These are phyloP conservation scores for Catunica adiposa DNA, from an alignment of 2,329 filamentous ascomycete genomes.

Conservation along the genomic window DNA sequence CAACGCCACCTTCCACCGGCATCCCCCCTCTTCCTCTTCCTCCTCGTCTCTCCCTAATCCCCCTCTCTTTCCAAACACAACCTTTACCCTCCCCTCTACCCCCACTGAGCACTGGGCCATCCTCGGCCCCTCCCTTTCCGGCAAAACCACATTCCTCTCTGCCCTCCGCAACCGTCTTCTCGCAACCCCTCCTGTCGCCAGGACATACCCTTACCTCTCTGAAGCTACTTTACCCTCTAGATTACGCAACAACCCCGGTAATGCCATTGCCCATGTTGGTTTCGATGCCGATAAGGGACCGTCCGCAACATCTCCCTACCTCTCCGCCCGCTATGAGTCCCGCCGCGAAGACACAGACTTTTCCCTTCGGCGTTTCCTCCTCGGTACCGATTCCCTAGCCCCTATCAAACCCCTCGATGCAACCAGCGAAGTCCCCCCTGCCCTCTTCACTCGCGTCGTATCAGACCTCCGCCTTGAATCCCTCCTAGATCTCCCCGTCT, in stretches of 20 bases:
- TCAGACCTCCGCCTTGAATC: slow-evolving; percentile 49
- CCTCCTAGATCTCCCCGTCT: slow-evolving; percentile 65
- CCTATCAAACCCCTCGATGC: slow-evolving; percentile 32
- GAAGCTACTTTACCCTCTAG: slow-evolving; percentile 32
- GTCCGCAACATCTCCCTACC: slow-evolving; percentile 52
- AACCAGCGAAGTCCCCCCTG: slow-evolving; percentile 31
- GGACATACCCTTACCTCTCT: slow-evolving; percentile 64
- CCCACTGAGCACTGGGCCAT: slow-evolving; percentile 60
- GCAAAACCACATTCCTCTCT: slow-evolving; percentile 70
- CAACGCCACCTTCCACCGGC: slow-evolving; percentile 70
- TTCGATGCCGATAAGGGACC: slow-evolving; percentile 54
- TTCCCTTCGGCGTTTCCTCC: slow-evolving; percentile 62
- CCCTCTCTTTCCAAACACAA: slow-evolving; percentile 55
- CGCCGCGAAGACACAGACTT: slow-evolving; percentile 76
- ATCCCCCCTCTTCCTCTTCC: slow-evolving; percentile 42
- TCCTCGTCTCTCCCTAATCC: slow-evolving; percentile 41
- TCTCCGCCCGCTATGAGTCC: slow-evolving; percentile 83
- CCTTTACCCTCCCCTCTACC: slow-evolving; percentile 49
- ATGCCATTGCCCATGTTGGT: slow-evolving; percentile 75
- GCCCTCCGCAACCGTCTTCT: slow-evolving; percentile 60
- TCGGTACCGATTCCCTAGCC: slow-evolving; percentile 71
- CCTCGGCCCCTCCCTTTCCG: slow-evolving; percentile 60
- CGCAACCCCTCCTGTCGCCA: slow-evolving; percentile 55
- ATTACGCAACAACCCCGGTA: slow-evolving; percentile 37
- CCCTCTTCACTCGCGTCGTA: slow-evolving; percentile 45